Conservation (phyloP, 192 early-diverging fungal species). For the Spinellus fusiger region DNA sequence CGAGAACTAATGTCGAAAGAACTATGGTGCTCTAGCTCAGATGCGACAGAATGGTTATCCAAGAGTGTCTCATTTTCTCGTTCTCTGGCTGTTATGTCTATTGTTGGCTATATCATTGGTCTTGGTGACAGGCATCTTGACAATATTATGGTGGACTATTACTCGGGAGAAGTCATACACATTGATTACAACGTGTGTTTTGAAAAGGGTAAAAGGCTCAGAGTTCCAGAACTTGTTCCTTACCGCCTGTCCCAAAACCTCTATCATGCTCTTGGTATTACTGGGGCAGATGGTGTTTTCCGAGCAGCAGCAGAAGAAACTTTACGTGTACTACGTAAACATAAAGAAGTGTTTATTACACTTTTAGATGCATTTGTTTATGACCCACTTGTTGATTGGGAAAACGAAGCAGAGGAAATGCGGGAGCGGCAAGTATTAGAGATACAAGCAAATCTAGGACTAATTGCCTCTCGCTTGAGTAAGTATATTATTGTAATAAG, state of each 20-base stretch:
- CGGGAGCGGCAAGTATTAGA: slow-evolving; percentile 24
- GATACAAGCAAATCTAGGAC: slow-evolving; percentile 17
- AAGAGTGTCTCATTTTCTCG: slow-evolving; percentile 65
- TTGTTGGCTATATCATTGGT: slow-evolving; percentile 86
- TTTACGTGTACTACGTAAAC: slow-evolving; percentile 69
- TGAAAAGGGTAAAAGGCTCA: slow-evolving; percentile 83
- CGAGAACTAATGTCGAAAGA: slow-evolving; percentile 58
- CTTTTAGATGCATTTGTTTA: slow-evolving; percentile 93
- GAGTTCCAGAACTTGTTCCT: slow-evolving; percentile 87
- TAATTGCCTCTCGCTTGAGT: slow-evolving; percentile 21
- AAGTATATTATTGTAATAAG: neutral
- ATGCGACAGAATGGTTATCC: slow-evolving; percentile 71
- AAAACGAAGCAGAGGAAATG: slow-evolving; percentile 30
- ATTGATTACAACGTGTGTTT: slow-evolving; percentile 97
- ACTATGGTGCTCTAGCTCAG: slow-evolving; percentile 54
- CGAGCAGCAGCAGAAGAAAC: slow-evolving; percentile 71
- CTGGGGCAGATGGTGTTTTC: slow-evolving; percentile 77
- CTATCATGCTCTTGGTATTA: slow-evolving; percentile 81
- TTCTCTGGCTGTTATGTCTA: slow-evolving; percentile 80
- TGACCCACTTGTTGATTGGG: slow-evolving; percentile 72
- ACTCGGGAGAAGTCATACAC: slow-evolving; percentile 83
- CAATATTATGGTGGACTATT: slow-evolving; percentile 84
- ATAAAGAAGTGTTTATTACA: slow-evolving; percentile 75
- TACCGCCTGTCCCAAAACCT: slow-evolving; percentile 89
- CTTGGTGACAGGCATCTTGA: slow-evolving; percentile 91